Evolutionary conservation across 1,284 basidiomycete species (phyloP).

Genomic region (Pascua sp.): DNA sequence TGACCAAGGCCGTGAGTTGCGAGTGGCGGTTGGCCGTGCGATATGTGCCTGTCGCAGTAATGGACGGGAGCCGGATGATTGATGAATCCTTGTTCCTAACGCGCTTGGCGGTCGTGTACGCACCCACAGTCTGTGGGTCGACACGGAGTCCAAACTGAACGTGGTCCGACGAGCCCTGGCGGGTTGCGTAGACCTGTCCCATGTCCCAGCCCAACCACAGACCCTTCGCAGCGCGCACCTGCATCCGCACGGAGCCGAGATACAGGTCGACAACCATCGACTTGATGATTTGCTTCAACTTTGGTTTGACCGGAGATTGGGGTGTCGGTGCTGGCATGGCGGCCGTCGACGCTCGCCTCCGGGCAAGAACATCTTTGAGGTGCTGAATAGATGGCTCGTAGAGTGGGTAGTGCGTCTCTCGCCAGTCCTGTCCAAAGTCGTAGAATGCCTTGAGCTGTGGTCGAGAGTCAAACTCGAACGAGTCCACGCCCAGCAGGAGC

Average conservation of each 20-base stretch:
- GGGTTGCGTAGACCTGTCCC: conserved; percentile 29
- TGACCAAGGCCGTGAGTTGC: conserved; percentile 27
- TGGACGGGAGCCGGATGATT: conserved; percentile 25
- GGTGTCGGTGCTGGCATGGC: not conserved
- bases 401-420: conserved; percentile 29
- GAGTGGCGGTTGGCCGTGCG: conserved; percentile 3
- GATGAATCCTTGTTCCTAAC: conserved; percentile 29
- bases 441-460: conserved; percentile 38
- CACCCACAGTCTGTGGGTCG: conserved; percentile 37
- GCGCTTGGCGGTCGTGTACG: conserved; percentile 30
- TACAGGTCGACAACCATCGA: conserved; percentile 27
- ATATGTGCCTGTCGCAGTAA: conserved; percentile 19
- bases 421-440: conserved; percentile 38
- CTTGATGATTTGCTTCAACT: not conserved
- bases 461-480: conserved; percentile 33
- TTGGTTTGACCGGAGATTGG: not conserved
- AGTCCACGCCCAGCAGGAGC: conserved; percentile 21
- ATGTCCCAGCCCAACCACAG: conserved; percentile 45
- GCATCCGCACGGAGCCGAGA: conserved; percentile 23
- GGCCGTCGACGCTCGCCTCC: not conserved
- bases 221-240: conserved; percentile 34
- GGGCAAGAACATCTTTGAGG: conserved; percentile 3
- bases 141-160: conserved; percentile 31
- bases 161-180: conserved; percentile 16
- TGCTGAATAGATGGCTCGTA: conserved; percentile 26